Base-by-base conservation (phyloP, 306 rosid genomes). In the Vicia faba region DNA sequence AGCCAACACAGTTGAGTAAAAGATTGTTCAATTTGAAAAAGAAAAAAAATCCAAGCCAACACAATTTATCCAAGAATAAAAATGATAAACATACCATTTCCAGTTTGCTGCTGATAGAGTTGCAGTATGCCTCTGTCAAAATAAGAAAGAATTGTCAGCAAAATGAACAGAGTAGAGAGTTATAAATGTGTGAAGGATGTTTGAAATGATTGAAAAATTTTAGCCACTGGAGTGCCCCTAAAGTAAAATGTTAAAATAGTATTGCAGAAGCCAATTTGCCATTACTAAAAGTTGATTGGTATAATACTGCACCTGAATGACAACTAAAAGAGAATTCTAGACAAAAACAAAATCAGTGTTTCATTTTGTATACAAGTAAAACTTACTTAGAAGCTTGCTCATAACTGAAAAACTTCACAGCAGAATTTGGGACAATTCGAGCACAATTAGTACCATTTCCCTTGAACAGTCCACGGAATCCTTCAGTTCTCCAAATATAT, bases 381-480 rank as follows among this genome's bases (percentile, higher is more conserved):
- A 82, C 83, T 59, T 88, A 93, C 97, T 85, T 84, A 11, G 97
- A 90, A 61, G 99, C 99, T 81, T 93, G 92, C 83, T 90, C 99
- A 19, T 93, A 93, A 86, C 99, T 88, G 92, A 93, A 93, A 83
- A 93, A 93, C 80, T 93, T 93, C 79, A 93, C 97, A 0, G 97
- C 97, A 64, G 99, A 93, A 66, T 93, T 93, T 50, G 99, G 99
- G 63, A 93, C 89, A 75, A 93, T 93, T 15, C 97, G 90, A 59
- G 96, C 99, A 85, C 99, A 93, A 48, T 93, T 93, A 53, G 99
- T 88, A 62, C 99, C 97, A 61, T 93, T 93, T 73, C 99, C 99
- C 78, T 88, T 93, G 65, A 93, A 90, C 67, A 93, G 71, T 71
- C 99, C 99, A 57, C 95, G 95, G 66, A 93, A 80, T 25, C 99